phyloP scores from a whole-genome alignment of 2,329 filamentous ascomycete species.

The Fusarium humuli region DNA sequence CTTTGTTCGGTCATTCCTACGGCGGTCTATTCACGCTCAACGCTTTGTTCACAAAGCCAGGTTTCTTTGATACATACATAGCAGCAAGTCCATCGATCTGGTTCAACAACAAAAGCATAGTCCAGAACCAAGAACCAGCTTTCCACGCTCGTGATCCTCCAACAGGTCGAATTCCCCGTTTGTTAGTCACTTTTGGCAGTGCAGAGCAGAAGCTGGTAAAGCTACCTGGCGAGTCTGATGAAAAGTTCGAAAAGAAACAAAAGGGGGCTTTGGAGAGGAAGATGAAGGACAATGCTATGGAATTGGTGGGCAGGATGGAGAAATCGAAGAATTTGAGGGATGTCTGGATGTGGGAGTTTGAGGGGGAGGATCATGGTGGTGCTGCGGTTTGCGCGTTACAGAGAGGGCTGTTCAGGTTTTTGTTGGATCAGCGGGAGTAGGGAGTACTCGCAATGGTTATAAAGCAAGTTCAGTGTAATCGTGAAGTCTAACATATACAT shows the following conservation, averaged over 20 bases:
- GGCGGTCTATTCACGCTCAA: conserved; percentile 61
- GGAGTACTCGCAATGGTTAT: neutral
- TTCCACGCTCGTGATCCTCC: conserved; percentile 37
- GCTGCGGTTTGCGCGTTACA: conserved; percentile 39
- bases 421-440: conserved; percentile 21
- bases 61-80: conserved; percentile 58
- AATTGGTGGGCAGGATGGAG: conserved; percentile 36
- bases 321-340: conserved; percentile 29
- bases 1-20: conserved; percentile 62
- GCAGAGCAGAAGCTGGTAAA: conserved; percentile 49
- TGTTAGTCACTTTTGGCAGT: conserved; percentile 51
- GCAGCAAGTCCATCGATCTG: conserved; percentile 60
- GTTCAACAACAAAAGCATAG: conserved; percentile 59
- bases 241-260: conserved; percentile 46
- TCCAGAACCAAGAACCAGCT: conserved; percentile 46
- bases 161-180: conserved; percentile 39
- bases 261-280: conserved; percentile 33
- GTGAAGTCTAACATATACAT: neutral
- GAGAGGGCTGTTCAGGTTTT: conserved; percentile 37
- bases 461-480: neutral
- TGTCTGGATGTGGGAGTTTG: conserved; percentile 45
- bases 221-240: conserved; percentile 46
- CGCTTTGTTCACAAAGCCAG: conserved; percentile 54
- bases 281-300: conserved; percentile 42
- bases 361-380: conserved; percentile 45